A percentile compares a stretch with the other conserved stretches of the same genome.
These are phyloP conservation scores for Pelargonium citronellum DNA, from an alignment of 441 rosid species.

Conservation along the genomic window DNA sequence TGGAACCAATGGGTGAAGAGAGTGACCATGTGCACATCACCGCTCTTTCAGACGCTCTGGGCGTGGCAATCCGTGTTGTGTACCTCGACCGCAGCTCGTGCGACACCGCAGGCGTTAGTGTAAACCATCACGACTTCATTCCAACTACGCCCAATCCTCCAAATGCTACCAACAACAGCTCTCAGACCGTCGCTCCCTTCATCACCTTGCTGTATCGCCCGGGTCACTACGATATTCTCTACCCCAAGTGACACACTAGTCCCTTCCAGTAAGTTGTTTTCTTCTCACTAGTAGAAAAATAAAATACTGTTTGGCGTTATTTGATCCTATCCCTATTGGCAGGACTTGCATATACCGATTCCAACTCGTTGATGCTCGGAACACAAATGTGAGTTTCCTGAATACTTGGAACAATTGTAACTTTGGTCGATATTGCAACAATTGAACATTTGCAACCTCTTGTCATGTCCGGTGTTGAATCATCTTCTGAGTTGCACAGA, in stretches of 20 bases:
- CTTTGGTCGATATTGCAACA: too few species aligned
- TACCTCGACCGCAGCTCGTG: conserved; percentile 95
- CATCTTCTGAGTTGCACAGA: too few species aligned
- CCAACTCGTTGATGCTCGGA: too few species aligned
- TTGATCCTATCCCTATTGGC: too few species aligned
- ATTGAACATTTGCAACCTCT: too few species aligned
- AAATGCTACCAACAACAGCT: conserved; percentile 27
- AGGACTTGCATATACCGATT: too few species aligned
- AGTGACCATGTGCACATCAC: conserved; percentile 64
- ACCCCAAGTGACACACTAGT: conserved; percentile 51
- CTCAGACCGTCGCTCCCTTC: conserved; percentile 44
- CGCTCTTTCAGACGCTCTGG: conserved; percentile 73
- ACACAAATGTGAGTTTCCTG: too few species aligned
- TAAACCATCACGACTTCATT: conserved; percentile 86
- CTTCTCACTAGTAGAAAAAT: too few species aligned
- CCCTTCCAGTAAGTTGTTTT: conserved; percentile 28
- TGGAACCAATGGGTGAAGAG: conserved; percentile 99
- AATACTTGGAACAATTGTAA: too few species aligned
- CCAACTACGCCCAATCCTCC: conserved; percentile 37
- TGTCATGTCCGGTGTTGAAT: too few species aligned
- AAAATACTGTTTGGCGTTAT: too few species aligned
- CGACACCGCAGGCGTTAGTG: conserved; percentile 61
- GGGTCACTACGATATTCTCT: conserved; percentile 94
- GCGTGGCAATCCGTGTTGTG: conserved; percentile 82
- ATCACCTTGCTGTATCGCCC: conserved; percentile 90